Base-by-base conservation (phyloP, 768 basidiomycete genomes). In the Cantharellus cinnabarinus region DNA sequence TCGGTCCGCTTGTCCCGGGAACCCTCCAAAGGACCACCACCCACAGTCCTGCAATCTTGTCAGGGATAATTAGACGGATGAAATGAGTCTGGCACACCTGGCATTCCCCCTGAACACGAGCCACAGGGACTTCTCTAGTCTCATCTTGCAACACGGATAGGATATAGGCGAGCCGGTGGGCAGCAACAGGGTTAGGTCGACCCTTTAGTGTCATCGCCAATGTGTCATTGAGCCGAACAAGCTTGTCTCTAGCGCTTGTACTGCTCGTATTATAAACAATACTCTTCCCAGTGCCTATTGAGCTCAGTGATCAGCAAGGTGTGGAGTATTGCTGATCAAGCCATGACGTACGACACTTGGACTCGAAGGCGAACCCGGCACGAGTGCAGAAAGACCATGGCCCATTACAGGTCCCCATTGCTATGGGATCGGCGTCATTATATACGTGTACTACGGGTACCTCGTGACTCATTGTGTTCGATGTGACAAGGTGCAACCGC, bases 381-480 rank as follows among this genome's bases (percentile, higher is more conserved):
- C 87, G 76, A 14, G 83, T 79, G 68, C 94, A 99, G 0, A 77
- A 70, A 0, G 85, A 90, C 4, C 77, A 72, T 0, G 85, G 73
- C 10, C 89, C 89, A 7, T 73, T 90, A 65, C 89, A 91, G 0
- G 75, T 75, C 1, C 86, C 87, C 79, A 85, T 85, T 2, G 93
- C 78, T 41, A 97, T 87, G 0, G 93, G 93, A 74, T 98, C 94
- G 29, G 84, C 91, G 1, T 85, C 95, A 67, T 97, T 85, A 65
- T 86, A 94, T 3, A 97, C 75, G 66, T 97, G 89, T 5, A 41
- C 42, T 5, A 57, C 37, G 5, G 56, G 56, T 1, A 40, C 56
- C 7, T 10, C 10, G 20, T 29, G 20, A 29, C 20, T 29, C 20
- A 29, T 29, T 10, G 52, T 54, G 7, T 14, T 14, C 7, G 52